A percentile compares a stretch with the other conserved stretches of the same genome.
Conservation (phyloP, 1,284 basidiomycete genomes). For the Leccinum laetum region DNA sequence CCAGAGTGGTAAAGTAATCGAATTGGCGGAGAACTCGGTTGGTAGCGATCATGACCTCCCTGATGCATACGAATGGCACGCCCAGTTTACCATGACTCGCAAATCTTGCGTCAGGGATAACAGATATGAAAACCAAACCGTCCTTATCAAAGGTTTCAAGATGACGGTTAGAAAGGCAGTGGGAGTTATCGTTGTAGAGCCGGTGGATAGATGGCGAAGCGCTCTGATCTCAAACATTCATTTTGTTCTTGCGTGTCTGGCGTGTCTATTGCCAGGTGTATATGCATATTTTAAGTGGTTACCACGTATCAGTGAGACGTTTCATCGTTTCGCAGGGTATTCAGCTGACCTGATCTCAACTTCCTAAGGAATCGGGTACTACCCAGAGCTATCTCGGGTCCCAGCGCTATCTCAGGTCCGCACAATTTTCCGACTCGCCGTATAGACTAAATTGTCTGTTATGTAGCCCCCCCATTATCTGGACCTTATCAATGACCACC, state of each 20-base stretch:
- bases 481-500: neutral
- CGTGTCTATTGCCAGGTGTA: too few species aligned
- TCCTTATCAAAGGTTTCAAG: neutral
- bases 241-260: neutral
- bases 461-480: neutral
- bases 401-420: neutral
- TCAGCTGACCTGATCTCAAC: too few species aligned
- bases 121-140: neutral
- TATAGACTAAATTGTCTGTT: neutral
- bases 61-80: neutral
- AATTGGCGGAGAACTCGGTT: too few species aligned
- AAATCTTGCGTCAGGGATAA: neutral
- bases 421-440: neutral
- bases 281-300: too few species aligned
- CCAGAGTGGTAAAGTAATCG: too few species aligned
- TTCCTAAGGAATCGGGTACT: too few species aligned
- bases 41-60: neutral
- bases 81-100: neutral
- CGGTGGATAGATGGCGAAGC: too few species aligned
- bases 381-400: too few species aligned
- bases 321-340: too few species aligned
- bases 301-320: too few species aligned
- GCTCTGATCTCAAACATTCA: neutral
- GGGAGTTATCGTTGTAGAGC: neutral
- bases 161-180: neutral